Conservation (phyloP, 2,329 filamentous ascomycete species). For the Hypoxylon sp. region DNA sequence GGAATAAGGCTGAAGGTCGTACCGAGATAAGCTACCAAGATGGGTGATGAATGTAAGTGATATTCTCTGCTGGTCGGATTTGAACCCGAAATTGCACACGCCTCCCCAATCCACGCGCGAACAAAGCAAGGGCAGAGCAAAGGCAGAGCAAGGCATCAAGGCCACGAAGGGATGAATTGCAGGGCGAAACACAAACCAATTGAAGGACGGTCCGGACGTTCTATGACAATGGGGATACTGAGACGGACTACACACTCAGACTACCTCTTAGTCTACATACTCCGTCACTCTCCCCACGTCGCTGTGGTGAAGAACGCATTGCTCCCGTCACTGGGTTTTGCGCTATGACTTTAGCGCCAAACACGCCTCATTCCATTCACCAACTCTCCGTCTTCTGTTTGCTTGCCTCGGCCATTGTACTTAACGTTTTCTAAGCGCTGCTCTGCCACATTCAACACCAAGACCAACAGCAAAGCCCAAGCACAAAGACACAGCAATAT, state of each 20-base stretch:
- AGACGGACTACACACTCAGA: neutral
- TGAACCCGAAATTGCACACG: neutral
- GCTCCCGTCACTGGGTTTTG: slow-evolving; percentile 22
- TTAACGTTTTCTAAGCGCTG: slow-evolving; percentile 19
- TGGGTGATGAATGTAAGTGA: slow-evolving; percentile 44
- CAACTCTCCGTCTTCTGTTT: slow-evolving; percentile 14
- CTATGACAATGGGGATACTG: neutral
- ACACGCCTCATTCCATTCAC: slow-evolving; percentile 22
- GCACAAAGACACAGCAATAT: slow-evolving; percentile 24
- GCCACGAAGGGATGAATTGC: neutral
- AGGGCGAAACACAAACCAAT: slow-evolving; percentile 23
- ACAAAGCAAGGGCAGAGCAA: slow-evolving; percentile 32
- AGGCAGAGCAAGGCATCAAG: slow-evolving; percentile 15
- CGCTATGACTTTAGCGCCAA: slow-evolving; percentile 25
- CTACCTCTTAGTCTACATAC: slow-evolving; percentile 10
- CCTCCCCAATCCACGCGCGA: slow-evolving; percentile 11
- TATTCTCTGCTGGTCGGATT: slow-evolving; percentile 9
- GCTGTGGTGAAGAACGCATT: slow-evolving; percentile 15
- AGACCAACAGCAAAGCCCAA: neutral
- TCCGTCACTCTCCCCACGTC: slow-evolving; percentile 8
- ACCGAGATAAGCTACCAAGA: slow-evolving; percentile 23
- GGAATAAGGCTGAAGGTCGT: slow-evolving; percentile 34
- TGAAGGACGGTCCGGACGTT: neutral
- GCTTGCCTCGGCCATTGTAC: slow-evolving; percentile 18
- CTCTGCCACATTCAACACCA: slow-evolving; percentile 31